These are phyloP conservation scores for Apophysomyces elegans DNA, from an alignment of 371 early-diverging fungal species.

Conservation along the genomic window DNA sequence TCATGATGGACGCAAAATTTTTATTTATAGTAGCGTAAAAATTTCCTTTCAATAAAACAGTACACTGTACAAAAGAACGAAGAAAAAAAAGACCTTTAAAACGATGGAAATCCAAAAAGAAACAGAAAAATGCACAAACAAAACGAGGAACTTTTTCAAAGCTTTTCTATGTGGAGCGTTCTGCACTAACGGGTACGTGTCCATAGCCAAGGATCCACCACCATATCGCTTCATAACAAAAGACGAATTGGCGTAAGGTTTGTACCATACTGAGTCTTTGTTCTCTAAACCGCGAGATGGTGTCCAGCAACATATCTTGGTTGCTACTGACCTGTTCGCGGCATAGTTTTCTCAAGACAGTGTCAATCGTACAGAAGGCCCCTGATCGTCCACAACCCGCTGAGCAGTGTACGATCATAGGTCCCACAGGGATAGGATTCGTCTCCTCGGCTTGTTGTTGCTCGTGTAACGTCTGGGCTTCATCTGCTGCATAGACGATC, in stretches of 20 bases:
- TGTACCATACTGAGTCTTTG: constrained; percentile 90
- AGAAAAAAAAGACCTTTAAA: neutral
- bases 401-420: constrained; percentile 93
- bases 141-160: neutral
- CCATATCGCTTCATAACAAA: constrained; percentile 88
- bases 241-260: constrained; percentile 85
- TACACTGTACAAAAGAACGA: neutral
- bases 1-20: too few relatives aligned
- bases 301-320: constrained; percentile 63
- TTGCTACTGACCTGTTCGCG: constrained; percentile 4
- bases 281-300: constrained; percentile 74
- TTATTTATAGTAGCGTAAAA: too few relatives aligned
- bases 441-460: constrained; percentile 15
- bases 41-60: too few relatives aligned
- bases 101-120: neutral
- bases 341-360: constrained; percentile 49
- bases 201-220: constrained; percentile 55
- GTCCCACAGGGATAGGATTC: constrained; percentile 44
- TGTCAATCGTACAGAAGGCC: constrained; percentile 87
- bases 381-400: constrained; percentile 99
- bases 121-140: neutral
- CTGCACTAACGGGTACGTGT: constrained; percentile 1
- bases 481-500: constrained; percentile 65
- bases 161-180: neutral
- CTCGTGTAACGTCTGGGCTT: constrained; percentile 39